phyloP scores from a whole-genome alignment of 345 rosid species.

The Turnera subulata region DNA sequence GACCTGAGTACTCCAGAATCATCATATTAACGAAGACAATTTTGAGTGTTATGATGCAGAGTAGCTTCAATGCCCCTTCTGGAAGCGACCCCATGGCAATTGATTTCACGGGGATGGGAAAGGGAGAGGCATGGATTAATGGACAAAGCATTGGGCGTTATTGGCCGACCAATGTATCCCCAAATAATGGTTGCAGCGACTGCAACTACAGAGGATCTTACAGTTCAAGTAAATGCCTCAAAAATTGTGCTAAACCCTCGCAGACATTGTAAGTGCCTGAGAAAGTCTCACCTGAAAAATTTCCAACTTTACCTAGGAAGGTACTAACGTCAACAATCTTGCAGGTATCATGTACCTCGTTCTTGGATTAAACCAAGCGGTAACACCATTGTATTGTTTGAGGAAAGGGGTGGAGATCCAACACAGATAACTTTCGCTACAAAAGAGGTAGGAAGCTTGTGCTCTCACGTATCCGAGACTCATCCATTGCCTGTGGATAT shows the following conservation, averaged over 20 bases:
- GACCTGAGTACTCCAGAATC: background rate
- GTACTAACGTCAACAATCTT: slow-evolving; percentile 13
- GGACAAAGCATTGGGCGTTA: slow-evolving; percentile 95
- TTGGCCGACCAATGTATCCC: slow-evolving; percentile 68
- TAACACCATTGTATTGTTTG: slow-evolving; percentile 77
- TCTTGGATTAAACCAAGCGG: slow-evolving; percentile 73
- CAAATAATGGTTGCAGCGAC: slow-evolving; percentile 51
- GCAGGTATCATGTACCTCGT: slow-evolving; percentile 89
- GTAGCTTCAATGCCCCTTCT: slow-evolving; percentile 59
- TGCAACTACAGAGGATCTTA: slow-evolving; percentile 80
- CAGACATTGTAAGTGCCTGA: slow-evolving; percentile 65
- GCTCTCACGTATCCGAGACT: slow-evolving; percentile 64
- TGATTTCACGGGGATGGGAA: slow-evolving; percentile 87
- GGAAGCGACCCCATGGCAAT: slow-evolving; percentile 70
- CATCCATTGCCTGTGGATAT: slow-evolving; percentile 68
- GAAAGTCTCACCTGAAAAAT: background rate
- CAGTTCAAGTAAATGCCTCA: slow-evolving; percentile 64
- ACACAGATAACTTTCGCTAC: slow-evolving; percentile 55
- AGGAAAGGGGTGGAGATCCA: slow-evolving; percentile 90
- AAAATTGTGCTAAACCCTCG: slow-evolving; percentile 84
- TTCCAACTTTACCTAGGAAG: background rate
- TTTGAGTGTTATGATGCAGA: slow-evolving; percentile 36
- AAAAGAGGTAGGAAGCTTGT: slow-evolving; percentile 45
- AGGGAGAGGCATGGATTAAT: slow-evolving; percentile 96
- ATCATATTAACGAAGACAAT: background rate